Conservation (phyloP, 2,329 filamentous ascomycete genomes). For the Chalaropsis ovoidea region DNA sequence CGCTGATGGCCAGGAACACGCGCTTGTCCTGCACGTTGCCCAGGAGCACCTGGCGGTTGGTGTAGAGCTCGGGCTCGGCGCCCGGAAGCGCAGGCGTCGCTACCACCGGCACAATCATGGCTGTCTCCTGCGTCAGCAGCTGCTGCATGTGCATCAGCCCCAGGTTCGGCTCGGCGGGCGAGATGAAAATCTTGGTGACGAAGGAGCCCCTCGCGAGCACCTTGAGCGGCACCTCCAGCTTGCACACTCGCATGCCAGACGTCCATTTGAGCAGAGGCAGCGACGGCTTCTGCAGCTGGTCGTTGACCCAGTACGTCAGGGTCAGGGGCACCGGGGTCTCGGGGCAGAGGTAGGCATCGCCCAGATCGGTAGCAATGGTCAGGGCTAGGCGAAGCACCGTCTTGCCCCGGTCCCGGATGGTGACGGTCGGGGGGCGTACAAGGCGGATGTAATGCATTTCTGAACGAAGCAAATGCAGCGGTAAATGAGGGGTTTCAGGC, state of each 20-base stretch:
- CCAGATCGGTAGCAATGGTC: slow-evolving; percentile 48
- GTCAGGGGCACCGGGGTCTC: slow-evolving; percentile 38
- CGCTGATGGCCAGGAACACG: slow-evolving; percentile 34
- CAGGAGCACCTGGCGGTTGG: slow-evolving; percentile 23
- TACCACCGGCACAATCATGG: slow-evolving; percentile 24
- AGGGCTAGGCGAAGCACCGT: slow-evolving; percentile 39
- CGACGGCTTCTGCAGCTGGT: slow-evolving; percentile 29
- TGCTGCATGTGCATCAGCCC: slow-evolving; percentile 22
- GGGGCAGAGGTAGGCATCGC: slow-evolving; percentile 45
- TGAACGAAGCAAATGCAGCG: neutral
- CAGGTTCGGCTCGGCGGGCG: slow-evolving; percentile 21
- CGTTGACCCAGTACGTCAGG: slow-evolving; percentile 29
- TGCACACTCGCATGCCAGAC: slow-evolving; percentile 36
- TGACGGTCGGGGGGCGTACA: slow-evolving; percentile 37
- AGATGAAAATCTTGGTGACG: slow-evolving; percentile 24
- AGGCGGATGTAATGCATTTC: slow-evolving; percentile 50
- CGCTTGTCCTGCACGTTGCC: slow-evolving; percentile 24
- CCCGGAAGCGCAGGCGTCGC: slow-evolving; percentile 17
- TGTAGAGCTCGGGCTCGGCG: slow-evolving; percentile 20
- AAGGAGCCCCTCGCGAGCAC: slow-evolving; percentile 24
- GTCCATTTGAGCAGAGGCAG: slow-evolving; percentile 30
- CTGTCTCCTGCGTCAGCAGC: slow-evolving; percentile 18
- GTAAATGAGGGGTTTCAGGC: neutral
- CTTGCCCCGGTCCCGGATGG: slow-evolving; percentile 25
- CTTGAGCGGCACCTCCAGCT: slow-evolving; percentile 28